Conservation (phyloP, 148 eudicot genomes). For the Agrostemma githago region DNA sequence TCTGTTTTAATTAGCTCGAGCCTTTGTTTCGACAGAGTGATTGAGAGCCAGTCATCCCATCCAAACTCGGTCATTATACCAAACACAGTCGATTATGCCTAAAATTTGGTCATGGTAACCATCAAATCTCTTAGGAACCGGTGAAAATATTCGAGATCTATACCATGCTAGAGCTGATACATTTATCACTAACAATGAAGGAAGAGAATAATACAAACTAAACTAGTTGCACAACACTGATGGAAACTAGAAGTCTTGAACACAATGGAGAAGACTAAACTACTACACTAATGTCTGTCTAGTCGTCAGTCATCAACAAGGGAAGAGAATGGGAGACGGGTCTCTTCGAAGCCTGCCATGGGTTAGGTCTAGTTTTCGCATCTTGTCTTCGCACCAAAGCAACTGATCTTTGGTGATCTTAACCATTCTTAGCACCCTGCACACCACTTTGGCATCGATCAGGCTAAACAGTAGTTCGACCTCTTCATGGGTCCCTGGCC, state of each 20-base stretch:
- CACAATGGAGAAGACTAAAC: conserved; percentile 8
- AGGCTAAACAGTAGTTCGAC: conserved; percentile 67
- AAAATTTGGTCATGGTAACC: neutral
- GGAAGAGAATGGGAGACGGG: conserved; percentile 86
- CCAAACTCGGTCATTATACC: too few relatives aligned
- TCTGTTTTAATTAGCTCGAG: neutral
- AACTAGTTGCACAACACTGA: conserved; percentile 18
- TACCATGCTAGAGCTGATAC: neutral
- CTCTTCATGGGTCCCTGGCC: conserved; percentile 67
- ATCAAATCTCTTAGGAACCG: conserved; percentile 3
- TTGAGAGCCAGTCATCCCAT: too few relatives aligned
- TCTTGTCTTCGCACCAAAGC: conserved; percentile 93
- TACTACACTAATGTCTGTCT: neutral
- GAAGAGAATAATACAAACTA: conserved; percentile 12
- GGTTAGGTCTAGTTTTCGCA: conserved; percentile 54
- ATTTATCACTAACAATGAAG: conserved; percentile 4
- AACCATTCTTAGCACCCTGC: conserved; percentile 59
- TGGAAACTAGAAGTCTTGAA: conserved; percentile 2
- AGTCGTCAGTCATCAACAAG: conserved; percentile 36
- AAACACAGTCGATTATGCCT: neutral
- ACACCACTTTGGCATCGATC: conserved; percentile 59
- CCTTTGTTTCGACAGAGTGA: neutral
- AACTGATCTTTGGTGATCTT: conserved; percentile 72
- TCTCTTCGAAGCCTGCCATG: conserved; percentile 78
- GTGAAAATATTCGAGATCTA: neutral